Conservation (phyloP, 2,329 filamentous ascomycete genomes). For the Achaetomium macrosporum region DNA sequence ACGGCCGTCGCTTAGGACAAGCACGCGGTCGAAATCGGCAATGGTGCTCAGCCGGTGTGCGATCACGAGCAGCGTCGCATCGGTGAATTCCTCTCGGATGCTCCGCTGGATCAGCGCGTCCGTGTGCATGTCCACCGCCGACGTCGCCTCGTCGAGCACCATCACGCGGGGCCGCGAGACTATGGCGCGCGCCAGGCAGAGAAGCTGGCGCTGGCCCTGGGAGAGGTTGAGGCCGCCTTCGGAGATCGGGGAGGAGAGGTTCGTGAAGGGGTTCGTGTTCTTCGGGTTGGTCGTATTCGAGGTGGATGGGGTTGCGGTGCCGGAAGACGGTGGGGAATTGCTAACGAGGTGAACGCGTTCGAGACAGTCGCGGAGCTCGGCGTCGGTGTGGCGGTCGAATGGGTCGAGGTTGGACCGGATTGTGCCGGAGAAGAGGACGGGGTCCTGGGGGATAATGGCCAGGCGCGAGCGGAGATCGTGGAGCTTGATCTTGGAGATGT, state of each 20-base stretch:
- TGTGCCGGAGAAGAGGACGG: conserved; percentile 75
- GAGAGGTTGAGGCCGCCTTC: conserved; percentile 70
- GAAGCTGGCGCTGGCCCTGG: conserved; percentile 69
- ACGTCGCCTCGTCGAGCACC: conserved; percentile 75
- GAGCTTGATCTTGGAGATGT: conserved; percentile 66
- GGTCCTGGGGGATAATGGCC: conserved; percentile 78
- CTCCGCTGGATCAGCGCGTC: conserved; percentile 67
- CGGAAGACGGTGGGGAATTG: conserved; percentile 31
- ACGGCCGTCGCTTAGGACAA: conserved; percentile 62
- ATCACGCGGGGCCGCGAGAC: conserved; percentile 68
- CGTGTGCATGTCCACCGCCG: conserved; percentile 71
- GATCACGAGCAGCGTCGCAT: conserved; percentile 65
- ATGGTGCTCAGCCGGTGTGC: conserved; percentile 72
- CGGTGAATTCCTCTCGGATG: conserved; percentile 66
- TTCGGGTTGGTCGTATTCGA: conserved; percentile 33
- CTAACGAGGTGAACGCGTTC: conserved; percentile 59
- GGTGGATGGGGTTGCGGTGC: conserved; percentile 35
- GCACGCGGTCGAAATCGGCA: conserved; percentile 68
- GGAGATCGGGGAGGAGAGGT: conserved; percentile 57
- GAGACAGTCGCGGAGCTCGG: conserved; percentile 63
- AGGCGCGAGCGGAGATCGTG: conserved; percentile 66
- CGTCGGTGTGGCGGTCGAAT: conserved; percentile 64
- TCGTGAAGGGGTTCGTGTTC: conserved; percentile 61
- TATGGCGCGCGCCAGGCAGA: conserved; percentile 69
- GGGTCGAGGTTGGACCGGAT: conserved; percentile 72